Evolutionary conservation across 2,329 filamentous ascomycete species (phyloP), one percentile per base, ranked within the genome.

Genomic region (Aureobasidium subglaciale): DNA sequence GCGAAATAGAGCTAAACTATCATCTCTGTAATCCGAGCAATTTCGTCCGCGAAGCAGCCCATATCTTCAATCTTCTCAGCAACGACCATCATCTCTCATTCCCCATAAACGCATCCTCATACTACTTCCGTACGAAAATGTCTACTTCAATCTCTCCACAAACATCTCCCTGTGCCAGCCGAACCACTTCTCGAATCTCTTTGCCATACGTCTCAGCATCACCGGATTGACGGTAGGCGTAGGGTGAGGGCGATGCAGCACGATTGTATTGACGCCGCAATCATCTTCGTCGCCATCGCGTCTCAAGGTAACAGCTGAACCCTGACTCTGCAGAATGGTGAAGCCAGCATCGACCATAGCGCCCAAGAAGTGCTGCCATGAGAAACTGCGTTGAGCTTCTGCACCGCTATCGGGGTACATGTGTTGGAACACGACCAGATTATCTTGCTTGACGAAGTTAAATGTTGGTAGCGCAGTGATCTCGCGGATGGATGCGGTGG

Each of bases 231-330:
- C 57, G 2, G 54, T 62, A 0, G 63, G 50, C 1, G 60, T 59
- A 1, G 65, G 66, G 56, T 69, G 67, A 1, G 64, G 66, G 24
- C 59, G 61, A 56, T 68, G 66, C 22, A 70, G 65, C 11, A 60
- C 59, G 37, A 52, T 52, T 5, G 32, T 37, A 2, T 40, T 40
- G 25, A 40, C 48, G 10, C 29, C 32, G 11, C 8, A n/a, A n/a
- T n/a, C 9, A 24, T 16, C 35, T 22, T 8, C n/a, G 41, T 18
- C 8, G 8, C 18, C 3, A 10, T 37, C n/a, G 15, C 40, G 7
- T 15, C 43, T 57, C 42, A 62, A 59, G 0, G 56, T 60, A n/a
- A 61, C 54, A 4, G 55, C 58, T 5, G 58, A 61, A 9, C 62
- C 62, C 2, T 56, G 55, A 16, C 42, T 57, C 2, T 56, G 61